Conservation (phyloP, 345 rosid genomes). For the Barbarea vulgaris region DNA sequence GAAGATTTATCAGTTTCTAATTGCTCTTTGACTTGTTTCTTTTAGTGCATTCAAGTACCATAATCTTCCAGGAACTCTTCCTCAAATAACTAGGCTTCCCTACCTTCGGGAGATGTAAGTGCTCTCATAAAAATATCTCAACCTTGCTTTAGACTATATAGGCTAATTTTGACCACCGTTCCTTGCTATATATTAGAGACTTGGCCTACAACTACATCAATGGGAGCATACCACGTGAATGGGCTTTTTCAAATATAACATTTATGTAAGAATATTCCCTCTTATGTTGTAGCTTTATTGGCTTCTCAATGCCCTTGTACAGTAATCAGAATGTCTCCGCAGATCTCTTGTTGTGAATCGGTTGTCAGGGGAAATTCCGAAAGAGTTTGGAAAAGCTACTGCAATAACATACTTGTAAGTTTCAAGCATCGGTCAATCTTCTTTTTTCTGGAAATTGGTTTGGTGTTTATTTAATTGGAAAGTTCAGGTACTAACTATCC, state of each 20-base stretch:
- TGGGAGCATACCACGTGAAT: constrained; percentile 59
- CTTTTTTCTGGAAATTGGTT: constrained; percentile 15
- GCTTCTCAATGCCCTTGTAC: constrained; percentile 13
- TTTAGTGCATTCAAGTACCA: constrained; percentile 53
- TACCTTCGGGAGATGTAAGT: constrained; percentile 55
- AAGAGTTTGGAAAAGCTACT: constrained; percentile 49
- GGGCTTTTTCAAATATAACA: constrained; percentile 53
- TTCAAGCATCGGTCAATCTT: constrained; percentile 8
- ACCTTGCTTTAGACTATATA: not conserved
- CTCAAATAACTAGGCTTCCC: constrained; percentile 54
- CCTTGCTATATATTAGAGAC: constrained; percentile 45
- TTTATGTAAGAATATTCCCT: constrained; percentile 48
- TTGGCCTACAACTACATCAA: constrained; percentile 57
- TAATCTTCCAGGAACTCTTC: constrained; percentile 64
- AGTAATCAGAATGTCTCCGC: constrained; percentile 33
- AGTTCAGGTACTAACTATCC: not conserved
- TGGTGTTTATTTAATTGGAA: constrained; percentile 12
- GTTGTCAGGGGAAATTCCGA: constrained; percentile 57
- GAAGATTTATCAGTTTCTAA: constrained; percentile 1
- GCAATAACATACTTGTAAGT: constrained; percentile 56
- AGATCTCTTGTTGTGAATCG: constrained; percentile 60
- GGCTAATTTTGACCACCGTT: constrained; percentile 1
- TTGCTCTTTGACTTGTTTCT: constrained; percentile 26
- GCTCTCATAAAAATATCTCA: not conserved
- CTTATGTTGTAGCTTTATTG: not conserved